phyloP scores from a whole-genome alignment of 2,329 filamentous ascomycete species.

The Colletotrichum truncatum region DNA sequence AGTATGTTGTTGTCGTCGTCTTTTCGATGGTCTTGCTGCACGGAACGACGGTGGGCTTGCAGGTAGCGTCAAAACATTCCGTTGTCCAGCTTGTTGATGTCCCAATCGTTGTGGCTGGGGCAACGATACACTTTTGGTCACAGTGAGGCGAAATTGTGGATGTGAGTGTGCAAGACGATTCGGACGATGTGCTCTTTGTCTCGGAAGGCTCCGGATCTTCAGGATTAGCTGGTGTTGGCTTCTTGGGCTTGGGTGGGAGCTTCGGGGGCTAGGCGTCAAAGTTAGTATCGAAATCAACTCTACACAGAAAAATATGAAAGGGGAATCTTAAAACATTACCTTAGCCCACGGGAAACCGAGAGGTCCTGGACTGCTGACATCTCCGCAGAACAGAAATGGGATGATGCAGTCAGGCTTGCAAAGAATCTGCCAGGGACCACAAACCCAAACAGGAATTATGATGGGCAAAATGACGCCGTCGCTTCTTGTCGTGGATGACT shows the following conservation, averaged over 20 bases:
- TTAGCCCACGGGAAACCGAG: conserved; percentile 35
- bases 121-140: conserved; percentile 7
- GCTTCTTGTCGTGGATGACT: not conserved
- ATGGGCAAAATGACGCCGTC: not conserved
- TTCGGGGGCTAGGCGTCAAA: not conserved
- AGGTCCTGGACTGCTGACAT: not conserved
- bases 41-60: conserved; percentile 9
- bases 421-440: not conserved
- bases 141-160: conserved; percentile 19
- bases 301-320: too few species aligned
- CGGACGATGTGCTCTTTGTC: not conserved
- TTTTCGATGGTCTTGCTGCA: conserved; percentile 14
- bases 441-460: conserved; percentile 10
- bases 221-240: not conserved
- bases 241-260: not conserved
- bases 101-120: not conserved
- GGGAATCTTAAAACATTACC: conserved; percentile 40
- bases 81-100: conserved; percentile 4
- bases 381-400: not conserved
- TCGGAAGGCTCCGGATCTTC: conserved; percentile 7
- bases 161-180: conserved; percentile 12
- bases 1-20: conserved; percentile 3
- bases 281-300: conserved; percentile 12
- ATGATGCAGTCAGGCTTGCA: conserved; percentile 9
- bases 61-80: conserved; percentile 9